Percentiles rank a stretch among this genome's conserved stretches.
These are phyloP conservation scores for Saccharomyces paradoxus DNA, from an alignment of 805 yeast species.

Conservation along the genomic window DNA sequence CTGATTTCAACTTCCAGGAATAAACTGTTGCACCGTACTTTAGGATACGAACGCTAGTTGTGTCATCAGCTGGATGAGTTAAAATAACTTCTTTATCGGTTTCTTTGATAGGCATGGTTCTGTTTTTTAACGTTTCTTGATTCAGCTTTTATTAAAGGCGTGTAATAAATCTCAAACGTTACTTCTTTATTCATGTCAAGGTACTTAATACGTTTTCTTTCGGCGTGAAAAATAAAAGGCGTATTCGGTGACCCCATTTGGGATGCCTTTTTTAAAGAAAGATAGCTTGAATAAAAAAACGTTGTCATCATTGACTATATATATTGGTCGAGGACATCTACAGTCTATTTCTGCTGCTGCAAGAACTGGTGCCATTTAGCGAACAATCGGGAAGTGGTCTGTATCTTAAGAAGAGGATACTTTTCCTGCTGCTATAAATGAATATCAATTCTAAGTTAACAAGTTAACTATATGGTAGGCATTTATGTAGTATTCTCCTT, in stretches of 20 bases:
- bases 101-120: slow-evolving; percentile 56
- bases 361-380: neutral
- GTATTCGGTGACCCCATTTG: neutral
- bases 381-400: neutral
- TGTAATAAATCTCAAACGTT: neutral
- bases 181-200: neutral
- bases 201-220: neutral
- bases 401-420: neutral
- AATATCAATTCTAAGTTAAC: neutral
- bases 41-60: slow-evolving; percentile 58
- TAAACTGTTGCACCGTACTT: slow-evolving; percentile 82
- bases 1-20: slow-evolving; percentile 68
- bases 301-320: neutral
- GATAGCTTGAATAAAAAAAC: no score
- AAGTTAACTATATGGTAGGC: neutral
- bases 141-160: neutral
- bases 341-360: no score
- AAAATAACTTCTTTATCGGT: slow-evolving; percentile 54
- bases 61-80: slow-evolving; percentile 43
- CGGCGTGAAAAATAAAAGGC: neutral
- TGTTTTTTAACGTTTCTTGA: neutral
- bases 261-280: no score
- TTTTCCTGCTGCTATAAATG: neutral
- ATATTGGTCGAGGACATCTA: no score
- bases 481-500: neutral